Percentiles rank a stretch among this genome's conserved stretches.
Evolutionary conservation across 345 rosid genomes (phyloP).

Genomic region (Citrus mangshanensis): DNA sequence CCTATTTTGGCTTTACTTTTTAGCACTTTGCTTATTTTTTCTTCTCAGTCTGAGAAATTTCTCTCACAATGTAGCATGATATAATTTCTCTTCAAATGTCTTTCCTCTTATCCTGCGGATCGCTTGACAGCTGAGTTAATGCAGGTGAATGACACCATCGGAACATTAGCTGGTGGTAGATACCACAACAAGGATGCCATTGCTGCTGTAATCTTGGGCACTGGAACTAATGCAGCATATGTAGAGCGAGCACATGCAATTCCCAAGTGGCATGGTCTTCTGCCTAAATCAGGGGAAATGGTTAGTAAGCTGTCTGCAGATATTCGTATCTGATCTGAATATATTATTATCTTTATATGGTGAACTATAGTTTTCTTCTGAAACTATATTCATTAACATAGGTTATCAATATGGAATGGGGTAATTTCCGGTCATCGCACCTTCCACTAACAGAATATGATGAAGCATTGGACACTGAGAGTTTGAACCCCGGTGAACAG

Average conservation of each 20-base stretch:
- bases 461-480: slow-evolving; percentile 46
- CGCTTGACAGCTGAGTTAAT: slow-evolving; percentile 10
- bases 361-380: neutral
- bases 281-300: slow-evolving; percentile 89
- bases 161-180: slow-evolving; percentile 91
- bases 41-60: neutral
- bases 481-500: slow-evolving; percentile 81
- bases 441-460: slow-evolving; percentile 70
- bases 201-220: slow-evolving; percentile 89
- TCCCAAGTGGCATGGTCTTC: slow-evolving; percentile 84
- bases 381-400: slow-evolving; percentile 12
- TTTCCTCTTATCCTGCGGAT: neutral
- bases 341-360: neutral
- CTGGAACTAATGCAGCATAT: slow-evolving; percentile 91
- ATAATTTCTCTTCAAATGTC: neutral
- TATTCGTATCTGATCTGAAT: neutral
- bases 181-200: slow-evolving; percentile 59
- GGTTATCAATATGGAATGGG: slow-evolving; percentile 92
- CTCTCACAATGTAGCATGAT: neutral
- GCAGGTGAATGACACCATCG: slow-evolving; percentile 88
- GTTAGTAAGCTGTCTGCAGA: slow-evolving; percentile 25
- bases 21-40: neutral
- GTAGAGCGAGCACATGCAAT: slow-evolving; percentile 75
- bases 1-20: neutral
- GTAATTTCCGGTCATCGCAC: slow-evolving; percentile 66